Percentiles rank a stretch among this genome's conserved stretches.
Evolutionary conservation across 148 eudicot species (phyloP).

Genomic region (Polygonum aviculare): DNA sequence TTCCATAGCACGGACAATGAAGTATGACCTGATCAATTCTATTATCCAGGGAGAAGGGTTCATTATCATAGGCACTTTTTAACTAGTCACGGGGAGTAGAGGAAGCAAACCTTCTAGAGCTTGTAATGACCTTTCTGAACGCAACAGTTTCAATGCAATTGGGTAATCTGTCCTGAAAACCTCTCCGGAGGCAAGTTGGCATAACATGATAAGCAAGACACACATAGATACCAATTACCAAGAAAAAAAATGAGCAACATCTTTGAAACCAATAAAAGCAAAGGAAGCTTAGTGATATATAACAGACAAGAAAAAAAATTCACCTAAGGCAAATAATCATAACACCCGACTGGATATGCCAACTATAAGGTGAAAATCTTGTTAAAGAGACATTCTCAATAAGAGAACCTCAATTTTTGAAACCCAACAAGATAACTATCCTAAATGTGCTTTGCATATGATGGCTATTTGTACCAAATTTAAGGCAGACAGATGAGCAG

Average conservation of each 20-base stretch:
- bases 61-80: background rate
- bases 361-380: background rate
- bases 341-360: background rate
- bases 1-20: too few species aligned
- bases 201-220: background rate
- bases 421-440: background rate
- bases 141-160: conserved; percentile 64
- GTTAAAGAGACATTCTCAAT: background rate
- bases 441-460: background rate
- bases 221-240: background rate
- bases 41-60: too few species aligned
- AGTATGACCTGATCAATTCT: too few species aligned
- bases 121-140: conserved; percentile 61
- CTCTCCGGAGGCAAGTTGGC: conserved; percentile 90
- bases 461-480: background rate
- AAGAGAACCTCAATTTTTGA: background rate
- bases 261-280: background rate
- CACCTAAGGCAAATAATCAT: background rate
- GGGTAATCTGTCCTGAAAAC: conserved; percentile 86
- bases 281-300: background rate
- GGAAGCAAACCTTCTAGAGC: conserved; percentile 63
- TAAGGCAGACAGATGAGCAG: background rate
- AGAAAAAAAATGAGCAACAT: background rate
- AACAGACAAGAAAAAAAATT: background rate
- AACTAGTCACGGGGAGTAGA: background rate